Evolutionary conservation across 208 protist genomes (phyloP), one percentile per base, ranked within the genome.

Genomic region (Acanthamoeba divionensis): DNA sequence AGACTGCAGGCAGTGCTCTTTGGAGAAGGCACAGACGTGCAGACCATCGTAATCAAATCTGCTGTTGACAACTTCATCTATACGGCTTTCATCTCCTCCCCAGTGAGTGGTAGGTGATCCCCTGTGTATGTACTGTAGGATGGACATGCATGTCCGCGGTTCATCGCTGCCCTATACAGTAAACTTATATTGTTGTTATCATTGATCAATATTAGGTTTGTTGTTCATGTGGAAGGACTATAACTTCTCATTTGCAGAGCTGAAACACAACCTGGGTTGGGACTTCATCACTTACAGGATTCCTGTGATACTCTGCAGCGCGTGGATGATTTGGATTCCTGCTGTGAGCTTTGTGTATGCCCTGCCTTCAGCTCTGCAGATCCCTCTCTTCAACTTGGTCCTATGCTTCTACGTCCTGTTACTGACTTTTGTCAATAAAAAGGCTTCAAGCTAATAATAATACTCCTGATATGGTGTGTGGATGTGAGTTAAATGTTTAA

Each of bases 211-310:
- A 45, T 13, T 50, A 82, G 71, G 48, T 29, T 50, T 82, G 9
- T 44, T 6, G 18, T 82, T 82, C 47, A 82, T 82, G 71, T 82
- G 71, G 71, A 82, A 82, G 71, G 71, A 82, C 71, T 52, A 24
- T 31, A 33, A 82, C 71, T 82, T 82, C 71, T 60, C 36, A 2
- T 9, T 52, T 33, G 60, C 54, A 50, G 24, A 33, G 18, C 24
- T 82, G 45, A 50, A 29, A 13, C 29, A 9, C 7, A 31, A 82
- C 10, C 21, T 82, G 12, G 71, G 44, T 10, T 82, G 71, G 71
- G 71, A 82, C 45, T 82, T 82, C 10, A 7, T 82, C 71, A 45
- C 44, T 31, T 82, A 82, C n/a, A 44, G 71, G 3, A 50, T 82
- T 2, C 73, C 73, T 10, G 57, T 36, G 50, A 54, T 83, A 33